A percentile compares a stretch with the other conserved stretches of the same genome.
These are phyloP conservation scores for Ceratobasidium sp. DNA, from an alignment of 1,284 basidiomycete species.

Conservation along the genomic window DNA sequence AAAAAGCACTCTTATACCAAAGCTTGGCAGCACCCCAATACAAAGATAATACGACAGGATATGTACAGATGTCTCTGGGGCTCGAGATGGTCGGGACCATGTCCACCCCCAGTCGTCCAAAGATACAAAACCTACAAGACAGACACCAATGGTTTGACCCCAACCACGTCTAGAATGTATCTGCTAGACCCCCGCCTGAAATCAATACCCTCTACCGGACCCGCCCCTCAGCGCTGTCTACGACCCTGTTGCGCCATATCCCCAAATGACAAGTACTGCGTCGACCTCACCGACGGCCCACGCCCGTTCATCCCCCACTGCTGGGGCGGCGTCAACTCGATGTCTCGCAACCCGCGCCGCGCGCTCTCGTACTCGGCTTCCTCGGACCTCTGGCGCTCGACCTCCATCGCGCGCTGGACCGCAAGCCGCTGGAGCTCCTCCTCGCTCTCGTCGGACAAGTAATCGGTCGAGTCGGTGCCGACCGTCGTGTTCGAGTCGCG, in stretches of 20 bases:
- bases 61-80: constrained; percentile 27
- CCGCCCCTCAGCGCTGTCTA: background rate
- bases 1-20: no score
- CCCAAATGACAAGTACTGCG: constrained; percentile 38
- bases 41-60: constrained; percentile 21
- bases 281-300: constrained; percentile 28
- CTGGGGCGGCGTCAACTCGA: constrained; percentile 31
- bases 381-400: constrained; percentile 32
- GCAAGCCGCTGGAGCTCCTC: constrained; percentile 48
- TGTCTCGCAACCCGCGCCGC: constrained; percentile 18
- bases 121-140: background rate
- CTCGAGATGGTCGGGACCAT: constrained; percentile 23
- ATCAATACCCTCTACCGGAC: background rate
- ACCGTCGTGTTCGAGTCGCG: constrained; percentile 46
- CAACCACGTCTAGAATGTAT: background rate
- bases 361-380: constrained; percentile 39
- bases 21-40: background rate
- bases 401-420: constrained; percentile 43
- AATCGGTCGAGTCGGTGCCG: constrained; percentile 48
- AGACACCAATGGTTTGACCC: constrained; percentile 10
- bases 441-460: constrained; percentile 48
- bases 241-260: constrained; percentile 19
- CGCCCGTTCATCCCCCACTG: constrained; percentile 21
- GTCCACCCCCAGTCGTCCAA: constrained; percentile 9
- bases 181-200: background rate